Evolutionary conservation across 345 rosid genomes (phyloP), one percentile per base, ranked within the genome.

Genomic region (Litchi chinensis): DNA sequence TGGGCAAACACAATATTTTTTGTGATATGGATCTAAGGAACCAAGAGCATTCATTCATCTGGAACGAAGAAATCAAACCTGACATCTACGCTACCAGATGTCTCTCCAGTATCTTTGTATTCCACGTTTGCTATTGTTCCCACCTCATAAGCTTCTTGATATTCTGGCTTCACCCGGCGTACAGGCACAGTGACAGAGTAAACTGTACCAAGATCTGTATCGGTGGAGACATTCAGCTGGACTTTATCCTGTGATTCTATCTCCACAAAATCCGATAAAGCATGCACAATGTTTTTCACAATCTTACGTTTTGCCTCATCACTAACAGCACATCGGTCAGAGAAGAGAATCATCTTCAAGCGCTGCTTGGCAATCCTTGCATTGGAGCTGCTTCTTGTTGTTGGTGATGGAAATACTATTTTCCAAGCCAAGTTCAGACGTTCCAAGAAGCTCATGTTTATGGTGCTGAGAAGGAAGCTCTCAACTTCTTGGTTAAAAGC

Each of bases 231-330:
- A 24, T 85, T 96, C 57, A 96, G 89, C 88, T 94, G 98, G 72
- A 96, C 98, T 83, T 93, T 94, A 50, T 96, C 99, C 88, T 91
- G 96, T 13, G 97, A 94, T 67, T 96, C 99, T 16, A 96, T 94
- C 90, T 89, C 98, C 39, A 96, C 99, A 22, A 96, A 90, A 84
- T 96, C 97, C 10, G 99, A 94, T 16, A 96, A 75, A 19, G 95
- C 87, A 62, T 79, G 93, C 54, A 96, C 88, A 19, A 96, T 83
- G 85, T 96, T 94, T 82, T 85, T 83, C 56, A 95, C 98, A 22
- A 95, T 95, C 83, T 91, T 93, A 83, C 85, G 86, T 75, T 92
- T 93, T 13, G 99, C 99, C 79, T 94, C 98, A 0, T 96, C 97
- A 40, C 98, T 94, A 3, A 96, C 99, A 0, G 94, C 98, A 41